Evolutionary conservation across 2,329 filamentous ascomycete species (phyloP).

Genomic region (Magnaporthales sp.): DNA sequence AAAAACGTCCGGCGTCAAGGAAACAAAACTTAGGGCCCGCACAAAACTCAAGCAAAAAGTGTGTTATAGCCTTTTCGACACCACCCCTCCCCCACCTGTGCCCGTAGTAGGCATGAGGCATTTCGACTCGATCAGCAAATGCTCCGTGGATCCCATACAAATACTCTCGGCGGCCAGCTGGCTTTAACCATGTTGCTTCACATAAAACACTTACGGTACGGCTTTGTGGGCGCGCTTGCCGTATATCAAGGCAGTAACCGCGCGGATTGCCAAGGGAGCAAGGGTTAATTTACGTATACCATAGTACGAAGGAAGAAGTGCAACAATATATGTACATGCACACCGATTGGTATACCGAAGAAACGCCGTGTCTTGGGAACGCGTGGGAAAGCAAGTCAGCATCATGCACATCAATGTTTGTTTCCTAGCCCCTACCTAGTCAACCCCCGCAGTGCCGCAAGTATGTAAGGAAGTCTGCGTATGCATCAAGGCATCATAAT

Average conservation of each 20-base stretch:
- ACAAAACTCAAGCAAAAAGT: neutral
- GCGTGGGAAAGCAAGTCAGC: neutral
- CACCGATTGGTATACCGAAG: neutral
- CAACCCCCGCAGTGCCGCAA: neutral
- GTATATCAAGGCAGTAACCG: neutral
- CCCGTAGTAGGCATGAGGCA: neutral
- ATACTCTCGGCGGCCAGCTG: no score
- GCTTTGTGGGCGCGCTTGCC: neutral
- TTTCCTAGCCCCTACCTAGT: neutral
- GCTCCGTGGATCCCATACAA: neutral
- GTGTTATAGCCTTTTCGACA: neutral
- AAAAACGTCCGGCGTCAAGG: neutral
- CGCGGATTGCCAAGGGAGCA: neutral
- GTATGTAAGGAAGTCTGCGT: neutral
- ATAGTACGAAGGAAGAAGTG: neutral
- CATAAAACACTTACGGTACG: neutral
- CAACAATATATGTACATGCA: neutral
- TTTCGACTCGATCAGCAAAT: neutral
- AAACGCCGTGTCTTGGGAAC: neutral
- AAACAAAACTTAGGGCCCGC: neutral
- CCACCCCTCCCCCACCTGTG: no score
- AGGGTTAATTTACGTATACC: neutral
- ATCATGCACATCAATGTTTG: neutral
- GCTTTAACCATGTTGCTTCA: no score
- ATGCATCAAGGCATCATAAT: neutral